phyloP scores from a whole-genome alignment of 2,329 filamentous ascomycete genomes.

The Penicillium sp. region DNA sequence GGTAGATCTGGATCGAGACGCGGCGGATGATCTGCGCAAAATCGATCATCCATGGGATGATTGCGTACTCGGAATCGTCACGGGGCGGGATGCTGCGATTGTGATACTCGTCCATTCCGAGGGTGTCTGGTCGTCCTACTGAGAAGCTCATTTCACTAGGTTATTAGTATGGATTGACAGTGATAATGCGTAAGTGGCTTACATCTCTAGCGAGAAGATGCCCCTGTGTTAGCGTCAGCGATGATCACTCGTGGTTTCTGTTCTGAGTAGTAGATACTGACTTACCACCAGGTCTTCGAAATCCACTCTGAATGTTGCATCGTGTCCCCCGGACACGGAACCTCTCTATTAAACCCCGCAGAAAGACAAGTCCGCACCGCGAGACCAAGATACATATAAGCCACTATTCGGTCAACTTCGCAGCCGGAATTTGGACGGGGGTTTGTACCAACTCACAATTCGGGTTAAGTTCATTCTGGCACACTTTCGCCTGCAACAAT shows the following conservation, averaged over 20 bases:
- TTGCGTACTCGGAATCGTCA: conserved; percentile 37
- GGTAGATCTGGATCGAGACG: conserved; percentile 42
- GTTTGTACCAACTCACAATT: conserved; percentile 36
- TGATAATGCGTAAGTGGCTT: conserved; percentile 5
- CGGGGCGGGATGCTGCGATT: conserved; percentile 42
- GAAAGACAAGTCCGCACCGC: conserved; percentile 49
- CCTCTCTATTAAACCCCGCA: conserved; percentile 48
- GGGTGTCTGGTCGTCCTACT: conserved; percentile 48
- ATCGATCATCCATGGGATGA: conserved; percentile 43
- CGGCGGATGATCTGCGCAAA: conserved; percentile 41
- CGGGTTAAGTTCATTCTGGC: conserved; percentile 50
- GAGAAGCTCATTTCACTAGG: conserved; percentile 49
- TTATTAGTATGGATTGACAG: not conserved
- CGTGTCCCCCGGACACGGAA: conserved; percentile 30
- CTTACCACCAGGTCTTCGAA: conserved; percentile 49
- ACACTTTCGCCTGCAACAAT: conserved; percentile 44
- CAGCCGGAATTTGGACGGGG: not conserved
- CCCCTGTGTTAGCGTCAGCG: conserved; percentile 32
- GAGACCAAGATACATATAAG: conserved; percentile 50
- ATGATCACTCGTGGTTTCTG: not conserved
- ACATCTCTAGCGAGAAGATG: conserved; percentile 47
- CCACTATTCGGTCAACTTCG: conserved; percentile 30
- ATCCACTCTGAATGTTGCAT: conserved; percentile 38
- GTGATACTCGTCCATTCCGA: conserved; percentile 50
- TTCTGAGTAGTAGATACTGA: not conserved